A percentile compares a stretch with the other conserved stretches of the same genome.
Evolutionary conservation across 2,329 filamentous ascomycete species (phyloP).

Genomic region (Fusarium compactum): DNA sequence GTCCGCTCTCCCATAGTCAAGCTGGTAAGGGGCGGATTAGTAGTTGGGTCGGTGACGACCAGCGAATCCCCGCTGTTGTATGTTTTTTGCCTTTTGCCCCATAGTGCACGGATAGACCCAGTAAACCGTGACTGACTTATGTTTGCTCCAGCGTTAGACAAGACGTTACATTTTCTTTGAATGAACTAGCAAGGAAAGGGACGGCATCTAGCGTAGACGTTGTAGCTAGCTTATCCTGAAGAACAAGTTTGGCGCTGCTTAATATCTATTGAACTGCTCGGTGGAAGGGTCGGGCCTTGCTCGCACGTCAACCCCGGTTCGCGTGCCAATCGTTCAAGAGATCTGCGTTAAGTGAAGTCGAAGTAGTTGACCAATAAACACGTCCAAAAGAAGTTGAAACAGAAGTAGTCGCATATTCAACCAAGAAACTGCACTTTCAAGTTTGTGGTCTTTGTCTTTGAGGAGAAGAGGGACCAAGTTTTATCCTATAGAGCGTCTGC

Average conservation of each 20-base stretch:
- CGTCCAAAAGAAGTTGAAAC: fast-evolving
- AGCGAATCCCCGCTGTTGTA: conserved; percentile 7
- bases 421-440: background rate
- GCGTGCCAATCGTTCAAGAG: no score
- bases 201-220: no score
- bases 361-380: background rate
- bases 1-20: conserved; percentile 7
- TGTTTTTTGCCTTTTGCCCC: background rate
- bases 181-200: no score
- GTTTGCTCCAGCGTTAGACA: background rate
- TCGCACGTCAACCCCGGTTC: no score
- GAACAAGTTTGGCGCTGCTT: no score
- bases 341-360: no score
- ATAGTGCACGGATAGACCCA: background rate
- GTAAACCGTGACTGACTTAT: background rate
- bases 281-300: no score
- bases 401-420: fast-evolving
- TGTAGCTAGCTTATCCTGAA: no score
- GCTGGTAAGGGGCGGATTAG: conserved; percentile 5
- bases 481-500: background rate
- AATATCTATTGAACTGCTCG: no score
- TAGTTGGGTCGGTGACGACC: conserved; percentile 7
- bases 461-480: background rate
- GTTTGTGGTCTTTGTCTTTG: background rate
- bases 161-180: no score